Evolutionary conservation across 768 basidiomycete genomes (phyloP), one percentile per base, ranked within the genome.

Genomic region (Tubosaeta brunneosetosa): DNA sequence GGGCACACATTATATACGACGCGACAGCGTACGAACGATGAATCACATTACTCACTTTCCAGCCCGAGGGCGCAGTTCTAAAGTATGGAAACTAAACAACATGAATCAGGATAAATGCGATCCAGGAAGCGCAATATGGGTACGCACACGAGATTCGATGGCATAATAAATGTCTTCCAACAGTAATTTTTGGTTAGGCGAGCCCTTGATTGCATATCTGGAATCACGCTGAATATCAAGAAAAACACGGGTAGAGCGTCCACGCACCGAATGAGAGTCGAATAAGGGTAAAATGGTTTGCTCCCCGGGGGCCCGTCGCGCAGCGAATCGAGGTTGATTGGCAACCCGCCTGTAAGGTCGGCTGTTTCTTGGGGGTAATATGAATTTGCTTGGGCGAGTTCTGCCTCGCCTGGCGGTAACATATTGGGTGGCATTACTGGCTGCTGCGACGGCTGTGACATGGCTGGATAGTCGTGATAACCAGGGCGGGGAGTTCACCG

Each of bases 101-200:
- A 42, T 47, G 49, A 40, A 44, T 60, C 32, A 69, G 43, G 29
- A 29, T 33, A 9, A 40, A 56, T 3, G 7, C 10, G 41, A 26
- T 27, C 32, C 40, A 32, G 46, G 43, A 34, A 31, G 33, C 33
- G 25, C 52, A 49, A 22, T 25, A 50, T 50, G 1, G 22, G 25
- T 48, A 78, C 85, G 66, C 71, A 91, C 89, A 63, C 89, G 80
- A 48, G 88, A 90, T 70, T 91, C 90, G 56, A 93, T 91, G 14
- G 90, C 90, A 71, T 91, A 92, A 68, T 93, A 93, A 49, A 93
- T 92, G 69, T 93, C 90, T 73, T 93, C 90, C 47, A 93, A 73
- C 50, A 93, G 73, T 51, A 93, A 69, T 65, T 89, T 91, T 70
- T 88, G 86, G 66, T 87, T 91, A 37, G 90, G 90, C 7, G 91